Conservation (phyloP, 306 rosid genomes). For the Astragalus membranaceus region DNA sequence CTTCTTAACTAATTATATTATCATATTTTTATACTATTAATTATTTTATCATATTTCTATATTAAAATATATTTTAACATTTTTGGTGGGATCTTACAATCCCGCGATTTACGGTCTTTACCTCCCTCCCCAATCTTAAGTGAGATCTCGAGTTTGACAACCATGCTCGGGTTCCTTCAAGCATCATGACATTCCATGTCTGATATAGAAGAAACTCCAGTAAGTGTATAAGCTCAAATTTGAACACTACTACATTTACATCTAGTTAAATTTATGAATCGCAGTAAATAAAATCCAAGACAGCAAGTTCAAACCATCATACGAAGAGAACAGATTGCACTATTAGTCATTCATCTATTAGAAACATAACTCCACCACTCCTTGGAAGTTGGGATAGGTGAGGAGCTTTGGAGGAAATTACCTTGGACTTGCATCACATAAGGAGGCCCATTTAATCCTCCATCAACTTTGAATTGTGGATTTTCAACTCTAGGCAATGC, state of each 20-base stretch:
- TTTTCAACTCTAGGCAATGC: conserved; percentile 59
- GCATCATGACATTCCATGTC: conserved; percentile 1
- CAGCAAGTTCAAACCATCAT: not conserved
- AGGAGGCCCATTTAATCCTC: conserved; percentile 63
- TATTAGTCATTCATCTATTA: not conserved
- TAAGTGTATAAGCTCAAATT: not conserved
- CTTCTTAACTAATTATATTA: too few relatives aligned
- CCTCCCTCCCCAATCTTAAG: too few relatives aligned
- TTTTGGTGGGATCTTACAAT: too few relatives aligned
- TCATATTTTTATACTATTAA: too few relatives aligned
- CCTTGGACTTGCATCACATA: conserved; percentile 67
- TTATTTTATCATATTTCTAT: too few relatives aligned
- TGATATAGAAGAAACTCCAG: not conserved
- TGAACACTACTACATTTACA: not conserved
- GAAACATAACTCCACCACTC: conserved; percentile 8
- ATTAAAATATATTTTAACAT: too few relatives aligned
- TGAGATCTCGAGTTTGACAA: too few relatives aligned
- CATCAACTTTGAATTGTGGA: conserved; percentile 50
- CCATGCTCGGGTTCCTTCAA: not conserved
- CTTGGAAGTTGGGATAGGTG: conserved; percentile 10
- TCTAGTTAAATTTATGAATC: not conserved
- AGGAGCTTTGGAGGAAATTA: conserved; percentile 24
- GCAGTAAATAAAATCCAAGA: not conserved
- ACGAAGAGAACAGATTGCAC: not conserved
- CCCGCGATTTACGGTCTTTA: too few relatives aligned